Conservation (phyloP, 495 filamentous ascomycete species). For the Ascodesmis nigricans region DNA sequence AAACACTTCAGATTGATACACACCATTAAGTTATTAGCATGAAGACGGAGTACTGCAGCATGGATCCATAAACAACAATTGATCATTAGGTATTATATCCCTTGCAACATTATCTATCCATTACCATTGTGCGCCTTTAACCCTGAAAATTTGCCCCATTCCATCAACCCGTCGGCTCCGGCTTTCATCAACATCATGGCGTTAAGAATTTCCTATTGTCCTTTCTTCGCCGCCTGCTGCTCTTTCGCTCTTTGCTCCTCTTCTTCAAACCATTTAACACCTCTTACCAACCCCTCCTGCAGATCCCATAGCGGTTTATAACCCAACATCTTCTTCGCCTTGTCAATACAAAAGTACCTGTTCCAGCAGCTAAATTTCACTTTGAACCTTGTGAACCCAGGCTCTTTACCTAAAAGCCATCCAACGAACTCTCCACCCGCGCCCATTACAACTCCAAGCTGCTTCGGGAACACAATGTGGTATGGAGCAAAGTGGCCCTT, state of each 20-base stretch:
- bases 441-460: constrained; percentile 42
- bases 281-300: constrained; percentile 49
- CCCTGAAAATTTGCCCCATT: too few species aligned
- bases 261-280: constrained; percentile 44
- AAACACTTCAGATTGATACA: too few species aligned
- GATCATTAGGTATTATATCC: too few species aligned
- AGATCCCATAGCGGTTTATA: constrained; percentile 54
- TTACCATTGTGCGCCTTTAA: too few species aligned
- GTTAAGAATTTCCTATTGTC: constrained; percentile 13
- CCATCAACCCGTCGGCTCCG: too few species aligned
- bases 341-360: constrained; percentile 64
- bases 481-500: constrained; percentile 40
- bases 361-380: constrained; percentile 66
- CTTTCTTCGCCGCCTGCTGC: constrained; percentile 22
- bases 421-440: constrained; percentile 45
- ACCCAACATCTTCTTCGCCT: constrained; percentile 56
- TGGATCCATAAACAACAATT: too few species aligned
- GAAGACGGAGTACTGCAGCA: too few species aligned
- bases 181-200: not conserved
- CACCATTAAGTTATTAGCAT: too few species aligned
- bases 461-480: constrained; percentile 40
- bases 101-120: too few species aligned
- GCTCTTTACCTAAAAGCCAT: constrained; percentile 44
- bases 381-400: constrained; percentile 49
- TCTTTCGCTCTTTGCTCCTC: constrained; percentile 25